phyloP scores from a whole-genome alignment of 192 early-diverging fungal species.

The Umbelopsis ramanniana region DNA sequence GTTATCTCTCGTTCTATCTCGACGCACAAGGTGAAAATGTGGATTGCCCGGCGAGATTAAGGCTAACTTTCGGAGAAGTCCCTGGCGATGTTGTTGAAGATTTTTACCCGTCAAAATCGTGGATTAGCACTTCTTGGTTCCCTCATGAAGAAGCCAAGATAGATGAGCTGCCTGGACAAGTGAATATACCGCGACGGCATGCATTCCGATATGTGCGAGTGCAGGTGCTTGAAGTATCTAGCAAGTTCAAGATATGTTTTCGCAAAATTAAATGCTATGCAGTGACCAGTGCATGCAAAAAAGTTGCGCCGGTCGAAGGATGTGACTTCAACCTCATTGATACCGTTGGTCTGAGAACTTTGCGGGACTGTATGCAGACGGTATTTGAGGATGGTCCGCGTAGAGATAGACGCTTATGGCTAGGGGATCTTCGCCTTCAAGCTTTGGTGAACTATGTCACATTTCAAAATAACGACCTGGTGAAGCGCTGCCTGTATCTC shows the following conservation, averaged over 20 bases:
- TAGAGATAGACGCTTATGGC: neutral
- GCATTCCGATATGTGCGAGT: conserved; percentile 15
- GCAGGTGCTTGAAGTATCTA: neutral
- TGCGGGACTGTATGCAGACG: conserved; percentile 23
- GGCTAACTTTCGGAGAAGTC: conserved; percentile 17
- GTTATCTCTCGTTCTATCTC: conserved; percentile 10
- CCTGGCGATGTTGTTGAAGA: conserved; percentile 17
- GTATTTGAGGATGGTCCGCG: conserved; percentile 20
- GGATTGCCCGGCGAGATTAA: conserved; percentile 6
- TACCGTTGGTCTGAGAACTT: neutral
- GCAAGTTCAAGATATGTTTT: conserved; percentile 17
- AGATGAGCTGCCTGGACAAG: neutral
- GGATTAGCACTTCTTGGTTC: conserved; percentile 22
- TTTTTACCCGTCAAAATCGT: conserved; percentile 20
- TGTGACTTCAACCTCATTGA: conserved; percentile 1
- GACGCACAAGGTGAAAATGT: conserved; percentile 12
- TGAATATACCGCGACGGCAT: conserved; percentile 3
- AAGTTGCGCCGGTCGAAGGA: neutral
- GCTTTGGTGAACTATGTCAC: conserved; percentile 20
- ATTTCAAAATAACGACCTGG: conserved; percentile 17
- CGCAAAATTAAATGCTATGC: neutral
- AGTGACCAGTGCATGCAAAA: neutral
- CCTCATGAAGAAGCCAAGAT: neutral
- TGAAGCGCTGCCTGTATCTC: conserved; percentile 12
- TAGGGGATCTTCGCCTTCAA: conserved; percentile 22